A percentile compares a stretch with the other conserved stretches of the same genome.
phyloP scores from a whole-genome alignment of 306 rosid genomes.

The Malus sieversii region DNA sequence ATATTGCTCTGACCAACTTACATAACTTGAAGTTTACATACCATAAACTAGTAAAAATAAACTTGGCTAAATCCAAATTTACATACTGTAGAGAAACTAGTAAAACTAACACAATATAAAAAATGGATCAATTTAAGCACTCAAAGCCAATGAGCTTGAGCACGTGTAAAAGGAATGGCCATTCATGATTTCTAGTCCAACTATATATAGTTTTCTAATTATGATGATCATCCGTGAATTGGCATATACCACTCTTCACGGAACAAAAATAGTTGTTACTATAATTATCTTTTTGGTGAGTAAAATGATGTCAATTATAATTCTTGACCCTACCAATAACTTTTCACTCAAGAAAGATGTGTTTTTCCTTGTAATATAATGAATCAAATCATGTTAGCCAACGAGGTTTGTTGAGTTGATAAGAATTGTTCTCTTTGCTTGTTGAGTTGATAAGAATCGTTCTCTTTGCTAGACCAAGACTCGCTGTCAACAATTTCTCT shows the following conservation, averaged over 20 bases:
- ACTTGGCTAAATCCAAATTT: neutral
- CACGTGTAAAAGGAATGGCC: slow-evolving; percentile 33
- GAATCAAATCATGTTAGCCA: too few species aligned
- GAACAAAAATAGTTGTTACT: slow-evolving; percentile 19
- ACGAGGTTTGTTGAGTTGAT: too few species aligned
- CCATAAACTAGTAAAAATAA: neutral
- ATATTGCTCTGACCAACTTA: too few species aligned
- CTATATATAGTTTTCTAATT: slow-evolving; percentile 7
- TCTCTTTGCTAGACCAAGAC: too few species aligned
- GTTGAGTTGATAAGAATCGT: too few species aligned
- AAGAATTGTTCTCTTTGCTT: too few species aligned
- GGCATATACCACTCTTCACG: slow-evolving; percentile 24
- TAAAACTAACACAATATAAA: neutral
- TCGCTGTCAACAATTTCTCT: too few species aligned
- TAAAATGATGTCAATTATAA: slow-evolving; percentile 7
- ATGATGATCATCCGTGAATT: neutral
- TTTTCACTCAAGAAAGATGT: neutral
- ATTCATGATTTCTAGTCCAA: slow-evolving; percentile 16
- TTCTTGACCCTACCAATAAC: slow-evolving; percentile 18
- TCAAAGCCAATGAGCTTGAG: slow-evolving; percentile 12
- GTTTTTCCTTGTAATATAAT: neutral
- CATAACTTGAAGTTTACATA: neutral
- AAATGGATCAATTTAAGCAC: neutral
- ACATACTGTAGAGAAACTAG: neutral
- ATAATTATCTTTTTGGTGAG: slow-evolving; percentile 3